A percentile compares a stretch with the other conserved stretches of the same genome.
These are phyloP conservation scores for Monotropa hypopitys DNA, from an alignment of 179 eudicot genomes.

Conservation along the genomic window DNA sequence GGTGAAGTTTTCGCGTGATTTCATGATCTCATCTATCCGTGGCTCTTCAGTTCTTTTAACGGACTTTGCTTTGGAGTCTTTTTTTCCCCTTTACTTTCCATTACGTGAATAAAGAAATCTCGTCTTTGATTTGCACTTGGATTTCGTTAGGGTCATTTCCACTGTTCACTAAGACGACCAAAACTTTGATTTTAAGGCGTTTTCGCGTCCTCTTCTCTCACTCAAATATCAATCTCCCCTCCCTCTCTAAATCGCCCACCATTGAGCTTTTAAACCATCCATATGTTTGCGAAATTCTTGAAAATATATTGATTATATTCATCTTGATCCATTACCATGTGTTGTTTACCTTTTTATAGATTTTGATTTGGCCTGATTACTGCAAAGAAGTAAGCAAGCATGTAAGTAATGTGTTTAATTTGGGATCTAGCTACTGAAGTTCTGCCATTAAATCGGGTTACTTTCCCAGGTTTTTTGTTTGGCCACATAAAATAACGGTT, in stretches of 20 bases:
- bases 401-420: constrained; percentile 13
- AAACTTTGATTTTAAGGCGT: constrained; percentile 21
- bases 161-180: constrained; percentile 27
- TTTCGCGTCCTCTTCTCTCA: constrained; percentile 5
- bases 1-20: constrained; percentile 7
- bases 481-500: constrained; percentile 31
- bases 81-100: not conserved
- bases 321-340: not conserved
- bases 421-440: constrained; percentile 8
- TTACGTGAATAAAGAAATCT: constrained; percentile 12
- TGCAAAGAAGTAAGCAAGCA: not conserved
- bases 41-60: constrained; percentile 4
- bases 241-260: not conserved
- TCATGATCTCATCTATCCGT: constrained; percentile 9
- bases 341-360: not conserved
- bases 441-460: constrained; percentile 7
- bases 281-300: not conserved
- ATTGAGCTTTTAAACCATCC: constrained; percentile 5
- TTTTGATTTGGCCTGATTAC: not conserved
- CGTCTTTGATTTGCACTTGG: constrained; percentile 10
- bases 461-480: not conserved
- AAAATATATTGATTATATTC: constrained; percentile 3
- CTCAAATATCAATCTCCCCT: not conserved
- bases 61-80: constrained; percentile 4
- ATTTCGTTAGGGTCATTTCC: constrained; percentile 12